Base-by-base conservation (phyloP, 1,284 basidiomycete genomes). In the Hemileia vastatrix region DNA sequence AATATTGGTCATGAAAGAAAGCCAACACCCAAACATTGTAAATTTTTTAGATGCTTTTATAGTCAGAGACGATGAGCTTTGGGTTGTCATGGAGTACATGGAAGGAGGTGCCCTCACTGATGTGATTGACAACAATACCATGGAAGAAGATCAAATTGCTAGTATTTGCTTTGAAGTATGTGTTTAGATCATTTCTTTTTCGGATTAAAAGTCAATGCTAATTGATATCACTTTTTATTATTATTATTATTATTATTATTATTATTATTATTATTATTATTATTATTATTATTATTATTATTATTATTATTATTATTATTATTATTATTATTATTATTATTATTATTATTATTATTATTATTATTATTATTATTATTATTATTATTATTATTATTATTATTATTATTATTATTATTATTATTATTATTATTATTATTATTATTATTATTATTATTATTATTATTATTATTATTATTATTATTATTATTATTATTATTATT, bases 51-150 rank as follows among this genome's bases (percentile, higher is more conserved):
- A 96, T 32, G 85, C 89, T 6, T 96, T 93, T 78, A 83, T 97
- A 47, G 84, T 97, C 58, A 88, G 87, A 77, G 86, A 82, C 75
- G 86, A 83, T 61, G 93, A 97, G 75, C 83, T 98, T n/a, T 98
- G 94, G 94, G 93, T 98, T 49, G 92, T 97, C 64, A 97, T 98
- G 94, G 94, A 98, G 79, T 97, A 90, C 76, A 98, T 98, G 94
- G 94, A 97, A 77, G 94, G 95, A 51, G 95, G 94, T 55, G 90
- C 92, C 11, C 79, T 98, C 69, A 97, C 93, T 11, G 95, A 98
- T 77, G 87, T 98, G 53, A 97, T 98, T 69, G 93, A 96, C 79
- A 94, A 95, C 75, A 97, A 98, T 77, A 87, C 89, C 57, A 78
- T 98, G 67, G 88, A 89, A 72, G 94, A 98, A 78, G 90, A 92